Conservation (phyloP, 306 rosid species). For the Cyamopsis tetragonoloba region DNA sequence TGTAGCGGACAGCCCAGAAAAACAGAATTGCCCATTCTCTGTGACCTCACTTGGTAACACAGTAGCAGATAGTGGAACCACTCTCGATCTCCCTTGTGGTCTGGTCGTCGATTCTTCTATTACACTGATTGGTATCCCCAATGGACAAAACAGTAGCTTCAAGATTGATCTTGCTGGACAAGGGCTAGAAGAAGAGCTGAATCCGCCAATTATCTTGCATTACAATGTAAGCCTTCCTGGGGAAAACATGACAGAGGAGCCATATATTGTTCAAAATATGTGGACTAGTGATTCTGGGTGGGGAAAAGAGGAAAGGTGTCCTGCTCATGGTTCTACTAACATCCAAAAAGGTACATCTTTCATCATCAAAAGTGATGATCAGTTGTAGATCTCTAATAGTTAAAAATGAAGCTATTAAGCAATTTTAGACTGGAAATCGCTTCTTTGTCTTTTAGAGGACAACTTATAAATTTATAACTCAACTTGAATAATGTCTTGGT, state of each 20-base stretch:
- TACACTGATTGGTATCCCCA: constrained; percentile 77
- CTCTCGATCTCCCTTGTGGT: constrained; percentile 84
- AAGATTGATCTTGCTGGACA: constrained; percentile 68
- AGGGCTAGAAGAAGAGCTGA: constrained; percentile 45
- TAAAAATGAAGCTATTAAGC: constrained; percentile 19
- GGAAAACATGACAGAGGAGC: constrained; percentile 73
- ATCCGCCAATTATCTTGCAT: constrained; percentile 64
- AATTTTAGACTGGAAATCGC: background rate
- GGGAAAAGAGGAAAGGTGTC: constrained; percentile 84
- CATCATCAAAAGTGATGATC: background rate
- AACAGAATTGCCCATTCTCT: constrained; percentile 60
- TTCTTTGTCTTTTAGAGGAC: constrained; percentile 1
- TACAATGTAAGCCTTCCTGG: constrained; percentile 74
- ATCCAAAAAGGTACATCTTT: constrained; percentile 48
- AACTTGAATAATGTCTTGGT: constrained; percentile 6
- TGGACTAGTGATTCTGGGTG: constrained; percentile 82
- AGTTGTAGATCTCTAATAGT: constrained; percentile 10
- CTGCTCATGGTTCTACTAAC: constrained; percentile 54
- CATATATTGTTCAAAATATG: constrained; percentile 75
- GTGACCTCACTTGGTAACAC: constrained; percentile 38
- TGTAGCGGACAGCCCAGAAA: constrained; percentile 29
- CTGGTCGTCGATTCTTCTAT: constrained; percentile 78
- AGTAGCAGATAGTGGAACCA: constrained; percentile 32
- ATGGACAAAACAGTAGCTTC: constrained; percentile 56
- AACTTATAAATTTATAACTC: background rate